These are phyloP conservation scores for Coemansia sp. DNA, from an alignment of 192 early-diverging fungal species.

Conservation along the genomic window DNA sequence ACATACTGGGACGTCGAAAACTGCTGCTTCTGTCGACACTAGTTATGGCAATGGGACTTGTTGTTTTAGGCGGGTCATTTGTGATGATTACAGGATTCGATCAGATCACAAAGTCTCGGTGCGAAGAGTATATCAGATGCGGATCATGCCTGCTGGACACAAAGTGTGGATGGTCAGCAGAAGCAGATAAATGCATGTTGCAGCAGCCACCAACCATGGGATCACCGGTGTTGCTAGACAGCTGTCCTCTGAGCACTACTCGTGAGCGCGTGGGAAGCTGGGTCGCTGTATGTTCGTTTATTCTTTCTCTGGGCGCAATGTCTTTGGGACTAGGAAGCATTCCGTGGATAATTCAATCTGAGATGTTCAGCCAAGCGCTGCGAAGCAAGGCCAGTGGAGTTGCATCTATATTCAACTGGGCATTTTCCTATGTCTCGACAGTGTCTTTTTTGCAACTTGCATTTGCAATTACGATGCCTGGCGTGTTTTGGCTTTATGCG, in stretches of 20 bases:
- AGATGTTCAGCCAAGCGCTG: conserved; percentile 34
- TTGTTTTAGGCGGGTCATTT: conserved; percentile 32
- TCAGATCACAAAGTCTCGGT: conserved; percentile 23
- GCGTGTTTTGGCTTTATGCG: conserved; percentile 35
- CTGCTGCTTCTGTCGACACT: conserved; percentile 22
- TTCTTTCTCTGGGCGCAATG: conserved; percentile 25
- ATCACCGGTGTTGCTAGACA: conserved; percentile 3
- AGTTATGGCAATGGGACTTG: conserved; percentile 21
- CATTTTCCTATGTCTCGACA: conserved; percentile 25
- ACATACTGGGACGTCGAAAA: conserved; percentile 19
- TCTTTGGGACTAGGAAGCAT: conserved; percentile 30
- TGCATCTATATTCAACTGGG: conserved; percentile 29
- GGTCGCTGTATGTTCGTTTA: conserved; percentile 26
- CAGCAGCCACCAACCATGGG: not conserved
- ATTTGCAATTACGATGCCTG: conserved; percentile 23
- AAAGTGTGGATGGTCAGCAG: conserved; percentile 25
- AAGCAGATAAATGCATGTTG: conserved; percentile 8
- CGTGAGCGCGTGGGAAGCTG: conserved; percentile 17
- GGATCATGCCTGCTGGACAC: conserved; percentile 32
- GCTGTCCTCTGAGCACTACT: conserved; percentile 17
- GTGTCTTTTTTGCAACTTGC: conserved; percentile 35
- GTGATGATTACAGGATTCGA: conserved; percentile 34
- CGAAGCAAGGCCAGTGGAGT: conserved; percentile 32
- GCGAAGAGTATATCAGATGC: conserved; percentile 20
- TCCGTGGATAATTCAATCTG: conserved; percentile 37